Conservation (phyloP, 2,329 filamentous ascomycete species). For the Curvularia sp. region DNA sequence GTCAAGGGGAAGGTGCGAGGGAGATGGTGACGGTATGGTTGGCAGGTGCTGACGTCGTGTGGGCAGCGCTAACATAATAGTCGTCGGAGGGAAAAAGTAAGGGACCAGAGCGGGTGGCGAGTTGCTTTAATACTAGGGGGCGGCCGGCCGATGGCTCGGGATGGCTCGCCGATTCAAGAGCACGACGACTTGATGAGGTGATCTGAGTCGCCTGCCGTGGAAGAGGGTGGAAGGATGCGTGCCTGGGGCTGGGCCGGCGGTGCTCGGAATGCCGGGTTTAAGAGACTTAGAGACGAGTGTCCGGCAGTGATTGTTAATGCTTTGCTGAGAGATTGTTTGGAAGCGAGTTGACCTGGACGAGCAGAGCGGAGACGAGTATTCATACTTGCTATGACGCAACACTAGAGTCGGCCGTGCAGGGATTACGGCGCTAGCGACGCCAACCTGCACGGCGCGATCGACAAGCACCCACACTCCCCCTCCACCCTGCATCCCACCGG, state of each 20-base stretch:
- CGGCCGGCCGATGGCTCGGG: constrained; percentile 41
- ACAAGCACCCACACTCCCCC: constrained; percentile 18
- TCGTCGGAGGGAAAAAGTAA: constrained; percentile 42
- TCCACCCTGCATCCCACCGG: constrained; percentile 23
- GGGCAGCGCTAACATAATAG: constrained; percentile 50
- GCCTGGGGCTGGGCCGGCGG: constrained; percentile 24
- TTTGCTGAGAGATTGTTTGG: constrained; percentile 42
- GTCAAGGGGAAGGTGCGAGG: constrained; percentile 40
- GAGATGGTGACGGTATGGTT: constrained; percentile 42
- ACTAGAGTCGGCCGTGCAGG: constrained; percentile 20
- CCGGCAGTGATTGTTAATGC: constrained; percentile 39
- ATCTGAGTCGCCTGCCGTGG: constrained; percentile 37
- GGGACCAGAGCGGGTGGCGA: constrained; percentile 44
- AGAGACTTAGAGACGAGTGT: constrained; percentile 21
- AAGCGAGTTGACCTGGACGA: constrained; percentile 29
- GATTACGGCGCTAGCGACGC: constrained; percentile 16
- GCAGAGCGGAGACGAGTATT: constrained; percentile 34
- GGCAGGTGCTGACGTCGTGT: constrained; percentile 48
- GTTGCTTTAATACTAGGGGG: constrained; percentile 48
- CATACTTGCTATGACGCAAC: constrained; percentile 34
- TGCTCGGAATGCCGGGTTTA: constrained; percentile 39
- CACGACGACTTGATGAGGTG: constrained; percentile 42
- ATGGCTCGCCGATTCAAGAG: constrained; percentile 34
- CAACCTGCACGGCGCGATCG: constrained; percentile 20
- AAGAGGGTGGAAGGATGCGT: constrained; percentile 36